phyloP scores from a whole-genome alignment of 805 yeast species.

The Aciculoconidium aculeatum region DNA sequence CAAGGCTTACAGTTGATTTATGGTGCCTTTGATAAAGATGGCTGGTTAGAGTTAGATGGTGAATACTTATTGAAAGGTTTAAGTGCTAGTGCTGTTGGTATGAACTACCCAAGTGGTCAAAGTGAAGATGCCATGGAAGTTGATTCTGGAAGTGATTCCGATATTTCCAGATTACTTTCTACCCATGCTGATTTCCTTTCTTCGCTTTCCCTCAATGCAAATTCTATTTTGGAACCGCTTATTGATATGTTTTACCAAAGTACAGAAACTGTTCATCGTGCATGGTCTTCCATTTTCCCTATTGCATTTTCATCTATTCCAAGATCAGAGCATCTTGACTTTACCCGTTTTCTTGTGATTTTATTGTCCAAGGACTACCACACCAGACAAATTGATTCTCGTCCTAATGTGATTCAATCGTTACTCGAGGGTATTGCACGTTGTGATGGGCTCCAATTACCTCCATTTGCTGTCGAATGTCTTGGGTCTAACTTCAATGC shows the following conservation, averaged over 20 bases:
- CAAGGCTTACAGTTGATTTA: slow-evolving; percentile 85
- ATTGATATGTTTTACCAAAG: slow-evolving; percentile 78
- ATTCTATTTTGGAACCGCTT: slow-evolving; percentile 64
- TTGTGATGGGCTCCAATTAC: slow-evolving; percentile 70
- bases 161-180: too few species aligned
- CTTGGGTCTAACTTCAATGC: slow-evolving; percentile 82
- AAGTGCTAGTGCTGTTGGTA: too few species aligned
- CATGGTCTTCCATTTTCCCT: slow-evolving; percentile 86
- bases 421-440: slow-evolving; percentile 76
- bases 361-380: slow-evolving; percentile 88
- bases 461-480: slow-evolving; percentile 90
- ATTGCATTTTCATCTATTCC: slow-evolving; percentile 70
- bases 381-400: slow-evolving; percentile 77
- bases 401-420: slow-evolving; percentile 84
- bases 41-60: slow-evolving; percentile 39
- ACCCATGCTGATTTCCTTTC: too few species aligned
- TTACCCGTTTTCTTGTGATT: slow-evolving; percentile 73
- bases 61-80: slow-evolving; percentile 52
- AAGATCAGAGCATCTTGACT: slow-evolving; percentile 73
- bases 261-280: slow-evolving; percentile 67
- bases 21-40: slow-evolving; percentile 61
- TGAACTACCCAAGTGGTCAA: slow-evolving; percentile 9
- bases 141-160: too few species aligned
- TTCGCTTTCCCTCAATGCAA: too few species aligned
- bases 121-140: slow-evolving; percentile 19